Percentiles rank a stretch among this genome's conserved stretches.
phyloP scores from a whole-genome alignment of 129 eudicot genomes.

The Lactuca saligna region DNA sequence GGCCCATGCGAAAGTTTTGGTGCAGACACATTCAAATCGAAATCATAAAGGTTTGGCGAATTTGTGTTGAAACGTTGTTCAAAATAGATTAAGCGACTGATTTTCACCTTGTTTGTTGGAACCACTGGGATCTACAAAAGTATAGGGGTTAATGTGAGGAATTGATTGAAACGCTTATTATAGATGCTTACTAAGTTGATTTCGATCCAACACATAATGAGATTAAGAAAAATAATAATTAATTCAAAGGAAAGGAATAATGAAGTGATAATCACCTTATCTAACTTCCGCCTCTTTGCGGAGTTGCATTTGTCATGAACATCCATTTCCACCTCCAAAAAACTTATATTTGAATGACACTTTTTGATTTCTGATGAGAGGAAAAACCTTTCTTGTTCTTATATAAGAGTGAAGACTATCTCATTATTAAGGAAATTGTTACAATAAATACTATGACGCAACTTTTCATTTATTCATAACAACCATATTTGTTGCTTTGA shows the following conservation, averaged over 20 bases:
- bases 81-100: background rate
- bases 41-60: background rate
- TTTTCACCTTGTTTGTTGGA: background rate
- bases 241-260: background rate
- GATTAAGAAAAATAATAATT: background rate
- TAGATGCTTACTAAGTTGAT: background rate
- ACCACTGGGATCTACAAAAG: conserved; percentile 13
- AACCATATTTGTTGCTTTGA: background rate
- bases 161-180: background rate
- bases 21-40: conserved; percentile 3
- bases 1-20: background rate
- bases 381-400: background rate
- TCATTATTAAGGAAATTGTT: background rate
- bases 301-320: conserved; percentile 1
- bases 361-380: background rate
- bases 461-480: background rate
- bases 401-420: background rate
- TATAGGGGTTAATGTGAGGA: background rate
- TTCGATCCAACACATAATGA: conserved; percentile 3
- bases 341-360: background rate
- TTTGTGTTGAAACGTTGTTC: background rate
- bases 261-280: conserved; percentile 3
- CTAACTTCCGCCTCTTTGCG: conserved; percentile 7
- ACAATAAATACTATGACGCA: background rate
- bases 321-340: background rate